Conservation (phyloP, 768 basidiomycete species). For the Chalciporus pseudorubinellus region DNA sequence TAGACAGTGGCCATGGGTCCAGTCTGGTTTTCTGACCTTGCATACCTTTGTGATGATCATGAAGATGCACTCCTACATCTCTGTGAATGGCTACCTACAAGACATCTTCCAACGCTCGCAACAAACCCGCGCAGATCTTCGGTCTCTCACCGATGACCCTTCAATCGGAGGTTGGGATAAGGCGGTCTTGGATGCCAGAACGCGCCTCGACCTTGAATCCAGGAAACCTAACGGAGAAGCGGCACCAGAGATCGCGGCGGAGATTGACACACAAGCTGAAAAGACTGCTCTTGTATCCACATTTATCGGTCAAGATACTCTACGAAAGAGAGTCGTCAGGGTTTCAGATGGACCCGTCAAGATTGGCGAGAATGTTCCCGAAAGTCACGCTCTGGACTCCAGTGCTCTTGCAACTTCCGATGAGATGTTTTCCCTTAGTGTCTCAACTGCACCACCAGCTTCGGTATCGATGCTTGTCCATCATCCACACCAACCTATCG, state of each 20-base stretch:
- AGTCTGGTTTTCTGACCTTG: slow-evolving; percentile 84
- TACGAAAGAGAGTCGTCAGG: slow-evolving; percentile 56
- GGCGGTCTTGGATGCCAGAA: slow-evolving; percentile 51
- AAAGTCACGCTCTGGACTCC: slow-evolving; percentile 2
- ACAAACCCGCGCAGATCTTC: slow-evolving; percentile 42
- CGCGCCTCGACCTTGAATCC: slow-evolving; percentile 31
- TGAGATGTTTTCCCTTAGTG: neutral
- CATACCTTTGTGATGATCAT: slow-evolving; percentile 90
- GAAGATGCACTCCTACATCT: slow-evolving; percentile 95
- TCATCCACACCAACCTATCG: slow-evolving; percentile 65
- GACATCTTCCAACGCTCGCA: slow-evolving; percentile 47
- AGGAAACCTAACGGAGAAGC: slow-evolving; percentile 21
- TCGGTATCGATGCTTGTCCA: slow-evolving; percentile 50
- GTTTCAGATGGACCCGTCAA: slow-evolving; percentile 20
- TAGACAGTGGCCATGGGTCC: slow-evolving; percentile 97
- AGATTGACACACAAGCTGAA: slow-evolving; percentile 44
- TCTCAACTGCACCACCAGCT: slow-evolving; percentile 12
- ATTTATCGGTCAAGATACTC: slow-evolving; percentile 49
- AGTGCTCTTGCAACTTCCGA: slow-evolving; percentile 4
- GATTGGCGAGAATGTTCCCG: slow-evolving; percentile 1
- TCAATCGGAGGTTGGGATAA: slow-evolving; percentile 64
- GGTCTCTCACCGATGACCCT: slow-evolving; percentile 40
- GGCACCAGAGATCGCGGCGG: slow-evolving; percentile 9
- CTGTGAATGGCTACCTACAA: slow-evolving; percentile 83
- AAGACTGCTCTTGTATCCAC: slow-evolving; percentile 46